Evolutionary conservation across 345 rosid species (phyloP), one percentile per base, ranked within the genome.

Genomic region (Gossypium sturtianum): DNA sequence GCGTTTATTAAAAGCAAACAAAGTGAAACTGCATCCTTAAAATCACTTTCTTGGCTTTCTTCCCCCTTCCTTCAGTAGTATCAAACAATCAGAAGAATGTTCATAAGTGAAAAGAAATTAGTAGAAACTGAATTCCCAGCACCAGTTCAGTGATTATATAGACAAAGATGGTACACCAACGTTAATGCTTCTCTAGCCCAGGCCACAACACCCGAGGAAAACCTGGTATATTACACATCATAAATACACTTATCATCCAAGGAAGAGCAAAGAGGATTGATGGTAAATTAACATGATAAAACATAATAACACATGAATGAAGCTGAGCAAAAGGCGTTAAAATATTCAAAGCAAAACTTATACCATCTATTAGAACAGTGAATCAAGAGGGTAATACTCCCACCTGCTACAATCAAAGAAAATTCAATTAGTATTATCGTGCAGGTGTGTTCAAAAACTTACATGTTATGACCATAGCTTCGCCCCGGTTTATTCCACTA

Each of bases 111-210:
- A n/a, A 72, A 61, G 41, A 44, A 51, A 52, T 10, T 60, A 71
- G 27, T 43, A 48, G 58, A 69, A 54, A 27, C 38, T 75, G 45
- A 48, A 19, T 63, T 41, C 56, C 23, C 54, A 2, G 82, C 74
- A 90, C 99, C 99, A 96, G 79, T 96, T 93, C 79, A 96, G 77
- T 0, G 98, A 96, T n/a, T n/a, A n/a, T 81, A 96, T 83, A 45
- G 98, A 90, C 73, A 96, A 72, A 74, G 99, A 91, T n/a, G 97
- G 99, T 53, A 96, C 83, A 54, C 99, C 98, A 76, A 83, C 78
- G 91, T 76, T 66, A 93, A 86, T 44, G 99, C 98, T 84, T 96
- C 98, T 74, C 90, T 88, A 57, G 98, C 97, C 81, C 97, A 98
- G 68, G 97, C 95, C 66, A 90, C 91, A 48, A 82, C 92, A 61